Evolutionary conservation across 2,329 filamentous ascomycete genomes (phyloP).

Genomic region (Lachnellula subtilissima): DNA sequence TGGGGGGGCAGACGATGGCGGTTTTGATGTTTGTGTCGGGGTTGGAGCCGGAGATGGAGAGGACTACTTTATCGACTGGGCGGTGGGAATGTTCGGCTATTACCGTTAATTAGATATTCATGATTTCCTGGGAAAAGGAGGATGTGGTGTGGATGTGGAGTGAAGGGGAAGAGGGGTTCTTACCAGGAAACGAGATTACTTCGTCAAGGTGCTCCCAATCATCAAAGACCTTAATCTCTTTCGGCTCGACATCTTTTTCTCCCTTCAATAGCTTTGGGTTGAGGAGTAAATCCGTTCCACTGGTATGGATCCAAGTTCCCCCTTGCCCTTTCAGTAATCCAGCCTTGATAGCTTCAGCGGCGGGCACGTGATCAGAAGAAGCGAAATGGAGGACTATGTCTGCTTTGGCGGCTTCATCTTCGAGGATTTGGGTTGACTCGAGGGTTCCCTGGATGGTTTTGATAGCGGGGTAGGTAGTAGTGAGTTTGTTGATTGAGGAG

Average conservation of each 20-base stretch:
- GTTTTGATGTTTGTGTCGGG: constrained; percentile 46
- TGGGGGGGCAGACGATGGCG: constrained; percentile 58
- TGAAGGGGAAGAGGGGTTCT: constrained; percentile 1
- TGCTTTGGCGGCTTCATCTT: constrained; percentile 29
- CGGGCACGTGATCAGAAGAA: constrained; percentile 38
- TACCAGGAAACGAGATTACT: constrained; percentile 35
- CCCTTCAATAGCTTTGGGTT: constrained; percentile 28
- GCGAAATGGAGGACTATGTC: constrained; percentile 33
- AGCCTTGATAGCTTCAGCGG: constrained; percentile 41
- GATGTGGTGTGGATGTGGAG: constrained; percentile 27
- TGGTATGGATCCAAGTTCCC: constrained; percentile 46
- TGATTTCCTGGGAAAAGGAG: background rate
- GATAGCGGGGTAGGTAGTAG: constrained; percentile 24
- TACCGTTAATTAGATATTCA: background rate
- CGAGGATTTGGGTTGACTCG: constrained; percentile 28
- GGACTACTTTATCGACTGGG: constrained; percentile 63
- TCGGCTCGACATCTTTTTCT: constrained; percentile 24
- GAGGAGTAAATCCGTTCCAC: constrained; percentile 42
- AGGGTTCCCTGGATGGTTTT: constrained; percentile 29
- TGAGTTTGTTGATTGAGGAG: constrained; percentile 25
- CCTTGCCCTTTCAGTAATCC: constrained; percentile 44
- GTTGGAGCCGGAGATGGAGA: constrained; percentile 35
- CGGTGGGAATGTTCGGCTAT: constrained; percentile 57
- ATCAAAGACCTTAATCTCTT: constrained; percentile 46
- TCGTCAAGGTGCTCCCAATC: constrained; percentile 54